Evolutionary conservation across 805 yeast genomes (phyloP).

Genomic region (Yamadazyma sp.): DNA sequence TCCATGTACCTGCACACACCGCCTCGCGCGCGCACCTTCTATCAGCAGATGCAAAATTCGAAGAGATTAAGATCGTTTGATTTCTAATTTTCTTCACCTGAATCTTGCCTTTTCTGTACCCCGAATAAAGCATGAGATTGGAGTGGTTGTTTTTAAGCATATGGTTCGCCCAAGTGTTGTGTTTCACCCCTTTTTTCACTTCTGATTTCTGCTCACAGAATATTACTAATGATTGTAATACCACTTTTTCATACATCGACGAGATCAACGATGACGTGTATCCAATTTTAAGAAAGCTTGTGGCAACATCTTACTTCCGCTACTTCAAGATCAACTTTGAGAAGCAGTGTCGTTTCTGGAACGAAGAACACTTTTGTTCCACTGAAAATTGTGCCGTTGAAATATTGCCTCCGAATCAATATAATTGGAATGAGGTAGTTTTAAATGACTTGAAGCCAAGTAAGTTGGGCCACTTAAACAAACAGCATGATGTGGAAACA

Average conservation of each 20-base stretch:
- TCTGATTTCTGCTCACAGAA: slow-evolving; percentile 46
- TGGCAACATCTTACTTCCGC: slow-evolving; percentile 77
- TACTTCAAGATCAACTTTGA: slow-evolving; percentile 84
- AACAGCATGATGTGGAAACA: slow-evolving; percentile 2
- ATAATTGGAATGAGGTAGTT: slow-evolving; percentile 44
- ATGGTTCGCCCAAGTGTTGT: slow-evolving; percentile 1
- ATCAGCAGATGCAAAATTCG: slow-evolving; percentile 10
- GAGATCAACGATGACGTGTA: slow-evolving; percentile 33
- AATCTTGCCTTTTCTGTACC: no score
- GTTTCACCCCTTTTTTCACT: slow-evolving; percentile 39
- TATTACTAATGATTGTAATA: slow-evolving; percentile 45
- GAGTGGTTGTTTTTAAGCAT: background rate
- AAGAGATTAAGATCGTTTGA: slow-evolving; percentile 6
- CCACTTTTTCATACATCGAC: slow-evolving; percentile 46
- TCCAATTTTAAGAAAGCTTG: slow-evolving; percentile 57
- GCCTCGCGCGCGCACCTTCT: slow-evolving; percentile 3
- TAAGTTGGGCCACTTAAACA: slow-evolving; percentile 2
- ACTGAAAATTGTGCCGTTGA: slow-evolving; percentile 90
- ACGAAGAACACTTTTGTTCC: slow-evolving; percentile 78
- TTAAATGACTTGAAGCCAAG: slow-evolving; percentile 15
- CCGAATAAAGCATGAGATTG: slow-evolving; percentile 3
- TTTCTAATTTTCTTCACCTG: no score
- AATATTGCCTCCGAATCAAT: slow-evolving; percentile 61
- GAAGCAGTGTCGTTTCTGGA: slow-evolving; percentile 84
- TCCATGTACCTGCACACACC: background rate